A percentile compares a stretch with the other conserved stretches of the same genome.
Evolutionary conservation across 2,329 filamentous ascomycete species (phyloP).

Genomic region (Geosmithia morbida): DNA sequence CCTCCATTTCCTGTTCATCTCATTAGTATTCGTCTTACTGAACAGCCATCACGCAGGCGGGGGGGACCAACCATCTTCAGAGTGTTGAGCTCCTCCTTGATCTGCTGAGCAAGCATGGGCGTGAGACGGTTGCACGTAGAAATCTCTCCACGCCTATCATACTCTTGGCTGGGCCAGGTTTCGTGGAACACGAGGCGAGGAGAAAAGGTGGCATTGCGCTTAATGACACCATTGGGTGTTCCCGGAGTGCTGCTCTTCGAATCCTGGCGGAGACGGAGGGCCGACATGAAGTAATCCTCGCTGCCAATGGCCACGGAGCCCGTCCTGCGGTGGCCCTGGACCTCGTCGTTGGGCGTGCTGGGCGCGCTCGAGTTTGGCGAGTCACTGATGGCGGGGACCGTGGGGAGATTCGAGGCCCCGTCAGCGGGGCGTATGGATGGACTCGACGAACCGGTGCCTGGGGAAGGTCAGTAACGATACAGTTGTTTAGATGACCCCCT

Average conservation of each 20-base stretch:
- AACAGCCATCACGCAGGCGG: background rate
- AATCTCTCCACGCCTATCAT: constrained; percentile 89
- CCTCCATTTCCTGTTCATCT: constrained; percentile 80
- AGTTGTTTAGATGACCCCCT: background rate
- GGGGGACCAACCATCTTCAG: constrained; percentile 66
- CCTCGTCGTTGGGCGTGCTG: constrained; percentile 74
- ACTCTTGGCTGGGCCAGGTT: constrained; percentile 90
- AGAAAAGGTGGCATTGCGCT: constrained; percentile 63
- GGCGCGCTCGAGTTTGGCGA: constrained; percentile 77
- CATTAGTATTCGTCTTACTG: constrained; percentile 19
- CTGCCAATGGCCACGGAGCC: constrained; percentile 62
- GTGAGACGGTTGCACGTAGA: constrained; percentile 96
- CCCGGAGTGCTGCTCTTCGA: constrained; percentile 65
- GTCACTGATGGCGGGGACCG: constrained; percentile 51
- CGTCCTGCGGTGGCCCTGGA: constrained; percentile 48
- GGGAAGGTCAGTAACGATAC: constrained; percentile 5
- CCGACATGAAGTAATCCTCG: constrained; percentile 82
- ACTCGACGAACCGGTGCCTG: constrained; percentile 45
- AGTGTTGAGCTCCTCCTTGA: constrained; percentile 97
- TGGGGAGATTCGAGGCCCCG: constrained; percentile 38
- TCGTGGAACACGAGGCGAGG: constrained; percentile 91
- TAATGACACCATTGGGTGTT: constrained; percentile 55
- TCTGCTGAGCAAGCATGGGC: constrained; percentile 93
- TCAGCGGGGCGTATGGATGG: constrained; percentile 53
- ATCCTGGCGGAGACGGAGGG: constrained; percentile 57